A percentile compares a stretch with the other conserved stretches of the same genome.
Evolutionary conservation across 2,329 filamentous ascomycete species (phyloP).

Genomic region (Penicillium brasilianum): DNA sequence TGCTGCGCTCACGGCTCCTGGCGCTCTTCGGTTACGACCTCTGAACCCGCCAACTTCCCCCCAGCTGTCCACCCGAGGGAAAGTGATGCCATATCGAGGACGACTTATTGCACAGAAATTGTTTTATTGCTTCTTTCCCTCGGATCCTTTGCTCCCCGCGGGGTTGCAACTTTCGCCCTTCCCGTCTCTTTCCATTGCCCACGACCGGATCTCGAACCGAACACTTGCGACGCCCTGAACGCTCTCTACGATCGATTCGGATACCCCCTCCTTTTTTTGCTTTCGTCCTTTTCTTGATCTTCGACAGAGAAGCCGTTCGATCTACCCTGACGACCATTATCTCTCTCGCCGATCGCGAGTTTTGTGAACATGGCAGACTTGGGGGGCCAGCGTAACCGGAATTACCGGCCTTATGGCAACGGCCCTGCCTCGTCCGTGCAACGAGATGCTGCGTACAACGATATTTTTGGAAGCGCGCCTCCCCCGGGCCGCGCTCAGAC

Average conservation of each 20-base stretch:
- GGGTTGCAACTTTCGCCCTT: slow-evolving; percentile 23
- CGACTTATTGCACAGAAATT: slow-evolving; percentile 24
- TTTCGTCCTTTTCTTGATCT: slow-evolving; percentile 13
- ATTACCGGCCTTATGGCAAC: slow-evolving; percentile 60
- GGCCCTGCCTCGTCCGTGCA: slow-evolving; percentile 64
- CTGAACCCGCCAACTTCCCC: slow-evolving; percentile 29
- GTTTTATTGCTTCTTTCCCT: slow-evolving; percentile 21
- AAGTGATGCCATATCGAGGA: slow-evolving; percentile 39
- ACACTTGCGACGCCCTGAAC: slow-evolving; percentile 41
- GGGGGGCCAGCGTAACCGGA: slow-evolving; percentile 65
- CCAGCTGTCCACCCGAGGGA: slow-evolving; percentile 25
- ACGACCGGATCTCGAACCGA: slow-evolving; percentile 42
- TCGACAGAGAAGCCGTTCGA: slow-evolving; percentile 10
- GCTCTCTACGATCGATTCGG: slow-evolving; percentile 39
- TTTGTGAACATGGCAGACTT: slow-evolving; percentile 64
- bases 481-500: slow-evolving; percentile 91
- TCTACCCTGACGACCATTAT: slow-evolving; percentile 12
- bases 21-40: slow-evolving; percentile 38
- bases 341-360: slow-evolving; percentile 9
- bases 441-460: slow-evolving; percentile 92
- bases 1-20: slow-evolving; percentile 49
- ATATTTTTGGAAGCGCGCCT: slow-evolving; percentile 89
- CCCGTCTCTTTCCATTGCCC: slow-evolving; percentile 33
- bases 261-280: slow-evolving; percentile 22
- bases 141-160: slow-evolving; percentile 24